These are phyloP conservation scores for Neonectria sp. DNA, from an alignment of 2,329 filamentous ascomycete species.

Conservation along the genomic window DNA sequence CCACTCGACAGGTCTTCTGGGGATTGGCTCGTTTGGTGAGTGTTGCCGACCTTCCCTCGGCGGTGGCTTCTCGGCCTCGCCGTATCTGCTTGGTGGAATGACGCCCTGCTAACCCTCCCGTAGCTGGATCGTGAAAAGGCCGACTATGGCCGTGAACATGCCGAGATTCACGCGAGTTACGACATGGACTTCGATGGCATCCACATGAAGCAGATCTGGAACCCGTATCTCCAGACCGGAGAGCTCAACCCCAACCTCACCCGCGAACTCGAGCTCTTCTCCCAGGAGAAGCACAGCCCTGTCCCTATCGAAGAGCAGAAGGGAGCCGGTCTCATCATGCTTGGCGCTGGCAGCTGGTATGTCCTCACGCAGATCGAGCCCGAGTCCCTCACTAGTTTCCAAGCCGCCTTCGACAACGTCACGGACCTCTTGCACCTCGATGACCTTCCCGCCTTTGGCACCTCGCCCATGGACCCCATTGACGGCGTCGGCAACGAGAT, in stretches of 20 bases:
- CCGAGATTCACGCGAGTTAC: constrained; percentile 37
- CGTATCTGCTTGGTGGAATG: background rate
- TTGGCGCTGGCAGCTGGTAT: constrained; percentile 48
- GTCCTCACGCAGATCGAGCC: constrained; percentile 22
- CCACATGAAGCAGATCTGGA: constrained; percentile 71
- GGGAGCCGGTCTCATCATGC: constrained; percentile 42
- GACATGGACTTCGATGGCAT: constrained; percentile 61
- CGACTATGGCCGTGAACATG: constrained; percentile 18
- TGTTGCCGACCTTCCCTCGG: background rate
- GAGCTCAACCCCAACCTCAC: constrained; percentile 45
- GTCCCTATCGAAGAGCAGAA: constrained; percentile 36
- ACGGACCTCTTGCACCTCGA: constrained; percentile 39
- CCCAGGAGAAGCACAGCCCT: constrained; percentile 36
- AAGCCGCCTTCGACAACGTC: constrained; percentile 43
- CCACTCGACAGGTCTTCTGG: constrained; percentile 73
- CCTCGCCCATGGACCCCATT: constrained; percentile 38
- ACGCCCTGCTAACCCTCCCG: constrained; percentile 13
- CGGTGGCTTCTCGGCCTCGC: no score
- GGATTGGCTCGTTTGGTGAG: constrained; percentile 56
- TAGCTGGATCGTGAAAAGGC: constrained; percentile 45
- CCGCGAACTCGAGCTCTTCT: constrained; percentile 42
- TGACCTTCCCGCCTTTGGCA: constrained; percentile 40
- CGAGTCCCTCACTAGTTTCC: constrained; percentile 35
- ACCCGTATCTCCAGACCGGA: constrained; percentile 70
- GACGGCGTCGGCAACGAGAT: constrained; percentile 50